phyloP scores from a whole-genome alignment of 768 basidiomycete genomes.

The Trametes cinnabarina region DNA sequence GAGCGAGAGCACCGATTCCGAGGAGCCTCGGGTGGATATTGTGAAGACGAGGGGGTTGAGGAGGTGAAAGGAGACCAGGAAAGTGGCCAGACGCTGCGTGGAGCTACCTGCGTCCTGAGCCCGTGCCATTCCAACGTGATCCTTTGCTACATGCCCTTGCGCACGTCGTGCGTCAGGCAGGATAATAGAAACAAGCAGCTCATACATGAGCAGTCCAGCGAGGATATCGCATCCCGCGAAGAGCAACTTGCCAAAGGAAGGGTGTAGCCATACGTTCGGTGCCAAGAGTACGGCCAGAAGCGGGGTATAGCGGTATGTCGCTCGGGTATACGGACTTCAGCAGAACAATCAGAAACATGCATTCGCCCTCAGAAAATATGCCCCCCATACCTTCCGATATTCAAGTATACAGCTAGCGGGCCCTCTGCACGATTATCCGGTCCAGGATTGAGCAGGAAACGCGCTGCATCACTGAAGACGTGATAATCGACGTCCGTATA shows the following conservation, averaged over 20 bases:
- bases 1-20: slow-evolving; percentile 82
- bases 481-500: slow-evolving; percentile 99
- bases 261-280: slow-evolving; percentile 79
- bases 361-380: not conserved
- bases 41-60: slow-evolving; percentile 93
- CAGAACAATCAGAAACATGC: not conserved
- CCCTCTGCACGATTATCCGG: slow-evolving; percentile 60
- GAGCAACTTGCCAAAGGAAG: slow-evolving; percentile 87
- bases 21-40: slow-evolving; percentile 95
- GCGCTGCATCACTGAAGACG: slow-evolving; percentile 91
- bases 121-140: not conserved
- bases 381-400: slow-evolving; percentile 72
- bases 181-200: slow-evolving; percentile 51
- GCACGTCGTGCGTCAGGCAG: slow-evolving; percentile 33
- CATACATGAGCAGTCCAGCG: slow-evolving; percentile 71
- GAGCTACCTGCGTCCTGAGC: not conserved
- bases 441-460: slow-evolving; percentile 48
- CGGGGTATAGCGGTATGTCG: slow-evolving; percentile 97
- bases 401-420: slow-evolving; percentile 42
- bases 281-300: slow-evolving; percentile 78
- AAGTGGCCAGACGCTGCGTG: slow-evolving; percentile 39
- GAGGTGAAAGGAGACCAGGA: slow-evolving; percentile 73
- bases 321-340: slow-evolving; percentile 80
- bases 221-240: slow-evolving; percentile 83
- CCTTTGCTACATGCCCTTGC: not conserved